Base-by-base conservation (phyloP, 2,329 filamentous ascomycete genomes). In the Fusarium hostae region DNA sequence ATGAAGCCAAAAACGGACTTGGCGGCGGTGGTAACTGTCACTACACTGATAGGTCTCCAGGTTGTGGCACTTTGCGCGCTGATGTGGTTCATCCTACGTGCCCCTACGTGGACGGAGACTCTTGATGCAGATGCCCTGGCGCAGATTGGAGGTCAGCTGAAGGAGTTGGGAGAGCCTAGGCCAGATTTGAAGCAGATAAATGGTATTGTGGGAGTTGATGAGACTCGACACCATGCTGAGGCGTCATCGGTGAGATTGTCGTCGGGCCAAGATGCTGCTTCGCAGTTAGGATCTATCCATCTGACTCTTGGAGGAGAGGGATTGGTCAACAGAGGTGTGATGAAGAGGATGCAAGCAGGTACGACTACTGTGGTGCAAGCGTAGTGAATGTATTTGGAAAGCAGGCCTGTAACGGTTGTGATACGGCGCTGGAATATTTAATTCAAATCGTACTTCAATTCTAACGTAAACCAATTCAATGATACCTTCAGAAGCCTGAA, bases 51-150 rank as follows among this genome's bases (percentile, higher is more conserved):
- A 2, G 41, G 59, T 6, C 10, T 74, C 5, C 58, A 75, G 20
- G 59, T 34, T 9, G 2, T 63, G 5, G 47, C 48, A 4, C 37
- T 74, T 5, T 44, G 28, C 4, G 18, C 30, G 4, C 20, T 74
- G 28, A 48, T 66, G 35, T 16, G 6, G 9, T 72, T 63, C 12
- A 62, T 63, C 13, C 47, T 57, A 6, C 44, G 39, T 30, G 28
- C 15, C 2, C 72, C 65, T 6, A 68, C 50, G 18, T 75, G 65
- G 60, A 73, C 63, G 2, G 12, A n/a, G 3, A 37, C 35, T 15
- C 48, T 75, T 9, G 60, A 72, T 26, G 68, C 70, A 0, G 62
- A 72, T n/a, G 34, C 63, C 5, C 9, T 74, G n/a, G 35, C 43
- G 6, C 52, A 59, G 20, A 59, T 66, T 2, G 63, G 56, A 2